phyloP scores from a whole-genome alignment of 306 rosid genomes.

The Rosa rugosa region DNA sequence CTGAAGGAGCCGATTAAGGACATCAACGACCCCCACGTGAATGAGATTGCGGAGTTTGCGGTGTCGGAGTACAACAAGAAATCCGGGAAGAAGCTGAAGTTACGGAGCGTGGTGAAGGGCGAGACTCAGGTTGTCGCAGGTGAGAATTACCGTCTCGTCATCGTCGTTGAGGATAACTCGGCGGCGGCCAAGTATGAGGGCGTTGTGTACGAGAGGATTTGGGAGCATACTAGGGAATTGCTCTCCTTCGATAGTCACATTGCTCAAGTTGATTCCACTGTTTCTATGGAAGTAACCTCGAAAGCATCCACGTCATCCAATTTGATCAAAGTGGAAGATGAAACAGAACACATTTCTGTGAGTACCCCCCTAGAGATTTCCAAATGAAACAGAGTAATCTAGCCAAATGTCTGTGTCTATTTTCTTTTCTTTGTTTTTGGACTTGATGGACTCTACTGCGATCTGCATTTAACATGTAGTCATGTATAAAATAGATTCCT shows the following conservation, averaged over 20 bases:
- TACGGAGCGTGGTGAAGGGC: constrained; percentile 36
- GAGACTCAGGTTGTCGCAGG: constrained; percentile 54
- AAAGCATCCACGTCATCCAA: too few species aligned
- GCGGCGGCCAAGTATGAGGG: constrained; percentile 28
- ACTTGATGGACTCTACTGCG: too few species aligned
- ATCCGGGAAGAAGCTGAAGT: constrained; percentile 19
- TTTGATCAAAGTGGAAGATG: too few species aligned
- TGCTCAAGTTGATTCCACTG: too few species aligned
- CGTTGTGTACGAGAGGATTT: constrained; percentile 36
- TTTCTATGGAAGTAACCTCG: too few species aligned
- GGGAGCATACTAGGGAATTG: constrained; percentile 32
- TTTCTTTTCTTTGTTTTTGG: too few species aligned
- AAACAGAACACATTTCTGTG: too few species aligned
- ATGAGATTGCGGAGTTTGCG: constrained; percentile 52
- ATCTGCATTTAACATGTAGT: too few species aligned
- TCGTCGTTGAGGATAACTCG: constrained; percentile 27
- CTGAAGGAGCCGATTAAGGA: constrained; percentile 37
- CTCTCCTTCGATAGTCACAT: constrained; percentile 36
- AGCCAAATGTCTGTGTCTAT: too few species aligned
- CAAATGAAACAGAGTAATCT: too few species aligned
- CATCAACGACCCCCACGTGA: constrained; percentile 37
- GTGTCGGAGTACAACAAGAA: constrained; percentile 45
- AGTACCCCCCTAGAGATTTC: too few species aligned
- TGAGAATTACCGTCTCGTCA: constrained; percentile 39
- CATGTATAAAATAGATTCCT: too few species aligned